Evolutionary conservation across 1,139 yeast genomes (phyloP), one percentile per base, ranked within the genome.

Genomic region (Citeromyces hawaiiensis): DNA sequence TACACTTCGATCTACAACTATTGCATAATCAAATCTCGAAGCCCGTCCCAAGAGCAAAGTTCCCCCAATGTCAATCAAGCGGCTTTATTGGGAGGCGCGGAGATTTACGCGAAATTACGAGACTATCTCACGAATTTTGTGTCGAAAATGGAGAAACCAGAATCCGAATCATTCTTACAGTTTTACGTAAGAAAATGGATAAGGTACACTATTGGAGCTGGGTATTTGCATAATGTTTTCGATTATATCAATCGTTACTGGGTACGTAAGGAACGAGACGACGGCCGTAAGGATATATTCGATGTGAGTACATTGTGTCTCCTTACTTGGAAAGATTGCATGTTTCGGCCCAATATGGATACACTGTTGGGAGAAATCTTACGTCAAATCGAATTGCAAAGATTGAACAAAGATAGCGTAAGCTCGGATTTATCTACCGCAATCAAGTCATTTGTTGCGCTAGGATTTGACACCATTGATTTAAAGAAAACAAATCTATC

Each of bases 221-320:
- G 88, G 15, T 83, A 86, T 57, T 64, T 93, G 59, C 87, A 87
- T 59, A 94, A 93, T 57, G 93, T 93, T 23, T 86, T 91, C 55
- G 95, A 88, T 56, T 93, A 93, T 59, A 78, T 93, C 73, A 93
- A 93, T 59, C 73, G 97, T 47, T 91, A 91, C 60, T 93, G 98
- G 98, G 96, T 93, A 38, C 86, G 83, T 52, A 87, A 94, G 55
- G 97, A 91, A 59, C 72, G 97, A 52, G 83, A 88, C 36, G 97
- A 91, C 55, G 97, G 97, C n/a, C 76, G 86, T 52, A 72, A 88
- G 47, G 87, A 86, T 51, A 77, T 91, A 38, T 86, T 79, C 57
- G 98, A 93, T 58, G 94, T 93, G 32, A 80, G 85, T 53, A 87
- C 96, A 1, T 66, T 91, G 48, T 82, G 95, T 41, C 64, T 91